phyloP scores from a whole-genome alignment of 31 red algal species.

The Asparagopsis taxiformis region DNA sequence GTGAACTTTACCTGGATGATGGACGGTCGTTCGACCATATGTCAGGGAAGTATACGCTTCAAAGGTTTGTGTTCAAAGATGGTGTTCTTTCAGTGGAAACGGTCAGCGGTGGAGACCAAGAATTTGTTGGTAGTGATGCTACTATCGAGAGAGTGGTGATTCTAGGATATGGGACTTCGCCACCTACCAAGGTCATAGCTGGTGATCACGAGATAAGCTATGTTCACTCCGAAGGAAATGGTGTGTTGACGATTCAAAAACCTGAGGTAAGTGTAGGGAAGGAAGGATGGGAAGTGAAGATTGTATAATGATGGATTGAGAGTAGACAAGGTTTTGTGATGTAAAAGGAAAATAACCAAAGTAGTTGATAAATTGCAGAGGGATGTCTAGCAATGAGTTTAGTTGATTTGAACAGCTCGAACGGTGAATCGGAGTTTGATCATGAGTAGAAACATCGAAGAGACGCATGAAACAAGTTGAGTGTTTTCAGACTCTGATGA shows the following conservation, averaged over 20 bases:
- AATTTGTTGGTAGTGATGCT: constrained; percentile 27
- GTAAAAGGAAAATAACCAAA: background rate
- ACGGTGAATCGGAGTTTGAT: too few species aligned
- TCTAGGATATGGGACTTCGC: constrained; percentile 43
- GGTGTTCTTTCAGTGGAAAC: constrained; percentile 30
- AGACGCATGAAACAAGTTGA: too few species aligned
- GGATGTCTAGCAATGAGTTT: too few species aligned
- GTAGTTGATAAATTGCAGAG: too few species aligned
- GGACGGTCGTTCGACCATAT: constrained; percentile 57
- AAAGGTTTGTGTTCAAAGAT: constrained; percentile 36
- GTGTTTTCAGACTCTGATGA: too few species aligned
- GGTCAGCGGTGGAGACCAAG: constrained; percentile 14
- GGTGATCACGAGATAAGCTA: constrained; percentile 17
- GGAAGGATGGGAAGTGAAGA: constrained; percentile 28
- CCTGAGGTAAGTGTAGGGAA: constrained; percentile 10
- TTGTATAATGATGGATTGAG: background rate
- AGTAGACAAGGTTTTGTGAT: background rate
- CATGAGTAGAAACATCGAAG: too few species aligned
- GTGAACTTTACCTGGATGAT: constrained; percentile 89
- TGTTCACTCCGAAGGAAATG: constrained; percentile 11
- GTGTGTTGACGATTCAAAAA: constrained; percentile 42
- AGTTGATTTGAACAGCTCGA: too few species aligned
- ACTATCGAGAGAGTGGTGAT: constrained; percentile 53
- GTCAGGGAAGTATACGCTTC: constrained; percentile 25
- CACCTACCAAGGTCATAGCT: constrained; percentile 14